phyloP scores from a whole-genome alignment of 2,329 filamentous ascomycete genomes.

The Fusarium falciforme region DNA sequence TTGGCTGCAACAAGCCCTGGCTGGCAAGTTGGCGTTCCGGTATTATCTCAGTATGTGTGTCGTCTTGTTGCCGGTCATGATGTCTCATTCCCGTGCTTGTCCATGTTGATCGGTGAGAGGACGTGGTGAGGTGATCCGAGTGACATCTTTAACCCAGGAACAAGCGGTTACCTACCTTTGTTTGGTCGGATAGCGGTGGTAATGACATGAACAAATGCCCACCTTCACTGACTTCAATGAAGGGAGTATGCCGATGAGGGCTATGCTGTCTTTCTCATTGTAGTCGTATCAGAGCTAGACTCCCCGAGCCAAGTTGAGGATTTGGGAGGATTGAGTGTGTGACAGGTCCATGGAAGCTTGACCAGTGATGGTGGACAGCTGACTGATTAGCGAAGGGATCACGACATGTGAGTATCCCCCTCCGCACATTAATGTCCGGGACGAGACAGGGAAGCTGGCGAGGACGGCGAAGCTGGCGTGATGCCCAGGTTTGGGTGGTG shows the following conservation, averaged over 20 bases:
- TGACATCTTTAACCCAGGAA: neutral
- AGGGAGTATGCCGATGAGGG: neutral
- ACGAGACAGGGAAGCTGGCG: neutral
- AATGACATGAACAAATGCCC: neutral
- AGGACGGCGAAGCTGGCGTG: conserved; percentile 6
- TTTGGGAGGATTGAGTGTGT: neutral
- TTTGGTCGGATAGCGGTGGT: neutral
- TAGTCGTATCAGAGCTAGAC: neutral
- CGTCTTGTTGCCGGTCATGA: neutral
- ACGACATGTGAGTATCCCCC: conserved; percentile 1
- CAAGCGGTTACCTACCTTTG: neutral
- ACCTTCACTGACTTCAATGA: neutral
- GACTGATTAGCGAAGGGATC: neutral
- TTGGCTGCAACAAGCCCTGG: neutral
- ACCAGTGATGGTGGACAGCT: neutral
- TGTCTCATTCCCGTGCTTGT: neutral
- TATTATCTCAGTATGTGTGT: neutral
- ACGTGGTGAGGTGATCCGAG: neutral
- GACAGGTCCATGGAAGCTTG: neutral
- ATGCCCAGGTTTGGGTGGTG: conserved; percentile 8
- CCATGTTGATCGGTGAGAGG: neutral
- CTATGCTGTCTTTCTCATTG: neutral
- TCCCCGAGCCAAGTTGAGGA: neutral
- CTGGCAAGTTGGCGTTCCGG: neutral
- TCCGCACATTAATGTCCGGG: conserved; percentile 28